Conservation (phyloP, 768 basidiomycete species). For the Boletus huronensis region DNA sequence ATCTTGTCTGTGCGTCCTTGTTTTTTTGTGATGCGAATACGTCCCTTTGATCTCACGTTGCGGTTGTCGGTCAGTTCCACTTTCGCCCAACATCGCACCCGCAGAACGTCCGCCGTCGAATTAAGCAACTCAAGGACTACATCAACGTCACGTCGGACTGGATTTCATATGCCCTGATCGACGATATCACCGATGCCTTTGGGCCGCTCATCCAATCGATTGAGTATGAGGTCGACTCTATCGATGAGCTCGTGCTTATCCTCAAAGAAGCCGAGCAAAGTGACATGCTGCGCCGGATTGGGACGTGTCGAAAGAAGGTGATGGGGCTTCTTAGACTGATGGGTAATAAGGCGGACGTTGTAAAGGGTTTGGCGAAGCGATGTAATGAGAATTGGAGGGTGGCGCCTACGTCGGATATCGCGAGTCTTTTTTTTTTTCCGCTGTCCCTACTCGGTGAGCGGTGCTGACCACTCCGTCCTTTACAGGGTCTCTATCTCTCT, state of each 20-base stretch:
- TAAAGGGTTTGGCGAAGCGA: slow-evolving; percentile 95
- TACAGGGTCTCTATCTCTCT: slow-evolving; percentile 87
- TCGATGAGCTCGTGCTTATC: slow-evolving; percentile 96
- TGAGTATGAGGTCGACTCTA: slow-evolving; percentile 98
- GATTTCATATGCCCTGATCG: slow-evolving; percentile 99
- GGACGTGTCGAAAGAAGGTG: slow-evolving; percentile 98
- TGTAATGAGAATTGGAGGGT: slow-evolving; percentile 99
- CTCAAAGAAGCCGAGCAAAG: slow-evolving; percentile 73
- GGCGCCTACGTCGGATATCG: slow-evolving; percentile 96
- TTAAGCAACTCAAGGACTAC: slow-evolving; percentile 99
- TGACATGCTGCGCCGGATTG: slow-evolving; percentile 96
- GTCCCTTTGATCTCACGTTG: not conserved
- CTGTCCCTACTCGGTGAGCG: not conserved
- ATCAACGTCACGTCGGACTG: slow-evolving; percentile 98
- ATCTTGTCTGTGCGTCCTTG: slow-evolving; percentile 73
- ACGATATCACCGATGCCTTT: slow-evolving; percentile 99
- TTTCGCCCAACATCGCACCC: slow-evolving; percentile 97
- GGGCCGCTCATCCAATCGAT: slow-evolving; percentile 98
- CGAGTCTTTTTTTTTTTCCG: slow-evolving; percentile 33
- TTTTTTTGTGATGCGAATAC: not conserved
- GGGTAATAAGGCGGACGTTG: slow-evolving; percentile 99
- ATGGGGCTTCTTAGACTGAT: slow-evolving; percentile 95
- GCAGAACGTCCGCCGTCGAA: slow-evolving; percentile 94
- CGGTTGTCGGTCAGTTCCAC: slow-evolving; percentile 66
- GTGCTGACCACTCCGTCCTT: not conserved